phyloP scores from a whole-genome alignment of 306 rosid species.

The Rosa rugosa region DNA sequence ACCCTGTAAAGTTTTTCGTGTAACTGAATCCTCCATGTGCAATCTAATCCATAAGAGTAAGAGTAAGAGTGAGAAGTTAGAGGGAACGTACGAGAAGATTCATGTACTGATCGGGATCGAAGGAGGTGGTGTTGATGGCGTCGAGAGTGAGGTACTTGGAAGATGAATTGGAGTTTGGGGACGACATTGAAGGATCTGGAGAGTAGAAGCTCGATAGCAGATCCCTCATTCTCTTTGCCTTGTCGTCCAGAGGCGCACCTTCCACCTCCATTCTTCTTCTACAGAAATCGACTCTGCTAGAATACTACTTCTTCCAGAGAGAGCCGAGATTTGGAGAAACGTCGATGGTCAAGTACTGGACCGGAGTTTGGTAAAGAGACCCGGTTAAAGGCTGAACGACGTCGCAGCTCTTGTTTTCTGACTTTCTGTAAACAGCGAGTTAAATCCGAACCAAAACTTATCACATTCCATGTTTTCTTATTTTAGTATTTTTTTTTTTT shows the following conservation, averaged over 20 bases:
- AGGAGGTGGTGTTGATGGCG: slow-evolving; percentile 72
- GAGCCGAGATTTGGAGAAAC: neutral
- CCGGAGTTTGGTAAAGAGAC: neutral
- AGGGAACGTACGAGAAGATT: slow-evolving; percentile 53
- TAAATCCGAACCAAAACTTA: too few species aligned
- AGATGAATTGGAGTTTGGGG: slow-evolving; percentile 34
- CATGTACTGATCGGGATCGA: slow-evolving; percentile 91
- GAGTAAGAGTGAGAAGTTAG: neutral
- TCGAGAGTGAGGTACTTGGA: slow-evolving; percentile 56
- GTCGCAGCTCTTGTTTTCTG: neutral
- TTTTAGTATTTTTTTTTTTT: too few species aligned
- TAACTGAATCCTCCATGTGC: neutral
- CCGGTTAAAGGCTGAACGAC: neutral
- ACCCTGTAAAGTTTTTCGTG: too few species aligned
- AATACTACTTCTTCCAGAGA: neutral
- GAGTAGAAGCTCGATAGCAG: slow-evolving; percentile 94
- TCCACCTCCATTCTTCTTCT: slow-evolving; percentile 55
- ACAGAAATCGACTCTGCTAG: too few species aligned
- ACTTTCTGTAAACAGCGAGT: neutral
- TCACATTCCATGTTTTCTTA: too few species aligned
- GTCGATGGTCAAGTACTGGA: neutral
- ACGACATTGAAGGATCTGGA: slow-evolving; percentile 61
- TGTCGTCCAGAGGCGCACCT: slow-evolving; percentile 66
- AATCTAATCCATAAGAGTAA: neutral
- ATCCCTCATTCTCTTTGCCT: slow-evolving; percentile 93